Percentiles rank a stretch among this genome's conserved stretches.
These are phyloP conservation scores for Tylopilus cervinicoccineus DNA, from an alignment of 768 basidiomycete species.

Conservation along the genomic window DNA sequence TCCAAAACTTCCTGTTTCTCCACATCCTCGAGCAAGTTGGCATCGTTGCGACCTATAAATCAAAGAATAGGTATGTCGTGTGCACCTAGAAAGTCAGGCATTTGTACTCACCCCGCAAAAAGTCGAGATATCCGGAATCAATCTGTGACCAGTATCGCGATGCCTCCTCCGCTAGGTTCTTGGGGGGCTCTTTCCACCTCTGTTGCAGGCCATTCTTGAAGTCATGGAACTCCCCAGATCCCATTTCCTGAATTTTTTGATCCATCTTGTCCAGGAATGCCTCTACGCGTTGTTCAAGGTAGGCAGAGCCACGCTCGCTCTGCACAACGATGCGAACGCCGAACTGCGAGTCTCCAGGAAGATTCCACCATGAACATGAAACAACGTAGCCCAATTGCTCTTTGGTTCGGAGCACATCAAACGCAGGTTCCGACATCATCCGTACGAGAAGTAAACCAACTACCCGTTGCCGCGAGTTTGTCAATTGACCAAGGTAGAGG, in stretches of 20 bases:
- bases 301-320: conserved; percentile 75
- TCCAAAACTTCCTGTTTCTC: conserved; percentile 72
- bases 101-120: conserved; percentile 65
- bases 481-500: conserved; percentile 68
- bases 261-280: conserved; percentile 80
- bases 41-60: conserved; percentile 65
- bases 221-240: conserved; percentile 65
- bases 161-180: conserved; percentile 84
- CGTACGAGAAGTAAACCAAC: conserved; percentile 70
- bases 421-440: conserved; percentile 87
- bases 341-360: conserved; percentile 62
- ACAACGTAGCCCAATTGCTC: conserved; percentile 97
- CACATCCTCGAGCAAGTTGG: conserved; percentile 54
- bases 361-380: conserved; percentile 49
- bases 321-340: conserved; percentile 86
- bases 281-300: conserved; percentile 86
- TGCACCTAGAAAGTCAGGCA: not conserved
- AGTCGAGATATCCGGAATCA: conserved; percentile 80
- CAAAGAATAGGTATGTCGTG: not conserved
- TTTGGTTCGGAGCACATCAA: conserved; percentile 86
- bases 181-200: conserved; percentile 80
- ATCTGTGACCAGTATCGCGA: conserved; percentile 68
- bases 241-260: conserved; percentile 62
- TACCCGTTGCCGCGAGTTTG: conserved; percentile 62
- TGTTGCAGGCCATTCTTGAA: conserved; percentile 76